phyloP scores from a whole-genome alignment of 2,329 filamentous ascomycete genomes.

The Fusarium gaditjirri region DNA sequence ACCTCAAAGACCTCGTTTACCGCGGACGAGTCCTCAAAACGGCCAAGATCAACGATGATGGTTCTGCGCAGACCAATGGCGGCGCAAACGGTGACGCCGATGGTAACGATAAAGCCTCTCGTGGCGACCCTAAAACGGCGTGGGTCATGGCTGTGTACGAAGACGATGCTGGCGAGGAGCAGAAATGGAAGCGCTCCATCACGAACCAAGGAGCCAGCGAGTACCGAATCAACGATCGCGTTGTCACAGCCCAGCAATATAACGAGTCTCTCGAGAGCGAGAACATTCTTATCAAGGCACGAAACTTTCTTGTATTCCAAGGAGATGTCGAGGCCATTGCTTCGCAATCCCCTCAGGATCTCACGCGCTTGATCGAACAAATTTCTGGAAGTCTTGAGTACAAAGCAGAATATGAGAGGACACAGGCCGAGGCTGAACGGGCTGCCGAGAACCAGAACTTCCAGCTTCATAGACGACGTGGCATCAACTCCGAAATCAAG shows the following conservation, averaged over 20 bases:
- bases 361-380: conserved; percentile 94
- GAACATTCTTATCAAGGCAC: conserved; percentile 96
- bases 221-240: conserved; percentile 94
- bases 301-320: conserved; percentile 98
- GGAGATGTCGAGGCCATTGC: conserved; percentile 98
- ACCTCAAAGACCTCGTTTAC: conserved; percentile 95
- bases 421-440: conserved; percentile 88
- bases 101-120: conserved; percentile 72
- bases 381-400: conserved; percentile 96
- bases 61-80: conserved; percentile 74
- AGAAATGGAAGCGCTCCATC: conserved; percentile 95
- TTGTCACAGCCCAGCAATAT: conserved; percentile 90
- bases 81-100: conserved; percentile 70
- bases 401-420: conserved; percentile 90
- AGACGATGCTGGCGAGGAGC: conserved; percentile 94
- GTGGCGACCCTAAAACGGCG: conserved; percentile 87
- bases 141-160: conserved; percentile 99
- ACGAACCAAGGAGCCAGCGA: conserved; percentile 89
- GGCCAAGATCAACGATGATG: conserved; percentile 91
- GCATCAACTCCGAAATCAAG: conserved; percentile 97
- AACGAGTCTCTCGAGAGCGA: conserved; percentile 92
- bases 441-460: conserved; percentile 89
- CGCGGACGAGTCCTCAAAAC: conserved; percentile 93
- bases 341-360: conserved; percentile 90
- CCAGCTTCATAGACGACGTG: conserved; percentile 87